Base-by-base conservation (phyloP, 352 stramenopile genomes). In the Pythium aristosporum region DNA sequence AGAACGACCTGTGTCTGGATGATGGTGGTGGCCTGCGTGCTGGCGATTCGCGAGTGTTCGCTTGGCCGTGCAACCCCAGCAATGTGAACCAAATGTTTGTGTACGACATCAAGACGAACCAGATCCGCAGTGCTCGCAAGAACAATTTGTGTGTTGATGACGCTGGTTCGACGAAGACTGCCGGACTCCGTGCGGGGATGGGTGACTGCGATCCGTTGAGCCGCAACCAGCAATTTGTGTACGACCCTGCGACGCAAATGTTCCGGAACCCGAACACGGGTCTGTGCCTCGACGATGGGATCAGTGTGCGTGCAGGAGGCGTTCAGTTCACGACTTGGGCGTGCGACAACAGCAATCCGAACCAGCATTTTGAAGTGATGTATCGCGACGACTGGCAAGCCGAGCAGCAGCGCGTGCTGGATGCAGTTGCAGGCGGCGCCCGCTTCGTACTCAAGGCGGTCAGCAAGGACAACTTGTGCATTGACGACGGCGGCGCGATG, bases 401-500 rank as follows among this genome's bases (percentile, higher is more conserved):
- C 5, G 41, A 61, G 21, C 54, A 43, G 54, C 39, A 39, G 41
- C 39, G 25, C 23, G 43, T 48, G 43, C 2, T 58, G 21, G 48
- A 51, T 25, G 58, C 58, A 11, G 48, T 65, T 34, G 23, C 37
- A 16, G 13, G 25, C n/a, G 58, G 58, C 32, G 36, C 36, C 36
- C 44, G 59, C 23, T 59, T 65, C 58, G 10, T 58, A 23, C 5
- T 65, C 48, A 36, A 41, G 10, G 28, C 41, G 3, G 28, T 67
- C 15, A 43, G 32, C 51, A 56, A 67, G 51, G 21, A 61, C 28
- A 50, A 55, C 34, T 36, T 75, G 44, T 80, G 73, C 21, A 56
- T 77, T 20, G 66, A 79, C 21, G 72, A 76, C 37, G 65, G 65
- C 25, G 59, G 65, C 13, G 49, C 32, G 20, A 47, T n/a, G n/a